These are phyloP conservation scores for Cyclotella distinguenda DNA, from an alignment of 108 stramenopile genomes.

Conservation along the genomic window DNA sequence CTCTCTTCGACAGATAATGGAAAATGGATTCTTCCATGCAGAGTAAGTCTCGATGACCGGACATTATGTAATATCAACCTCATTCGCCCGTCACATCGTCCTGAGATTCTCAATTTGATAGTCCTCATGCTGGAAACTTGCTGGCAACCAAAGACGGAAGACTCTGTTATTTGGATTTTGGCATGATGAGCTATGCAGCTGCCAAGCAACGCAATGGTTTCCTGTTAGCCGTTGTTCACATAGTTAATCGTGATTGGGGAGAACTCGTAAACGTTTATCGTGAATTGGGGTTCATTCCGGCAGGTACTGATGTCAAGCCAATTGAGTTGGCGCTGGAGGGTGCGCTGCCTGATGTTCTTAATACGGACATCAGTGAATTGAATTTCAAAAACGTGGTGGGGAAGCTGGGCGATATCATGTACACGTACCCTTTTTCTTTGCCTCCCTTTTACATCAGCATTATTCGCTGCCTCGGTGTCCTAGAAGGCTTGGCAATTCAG, in stretches of 20 bases:
- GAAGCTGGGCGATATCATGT: conserved; percentile 96
- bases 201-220: conserved; percentile 89
- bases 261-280: conserved; percentile 85
- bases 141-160: conserved; percentile 81
- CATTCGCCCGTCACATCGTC: too few relatives aligned
- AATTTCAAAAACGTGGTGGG: conserved; percentile 96
- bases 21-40: conserved; percentile 86
- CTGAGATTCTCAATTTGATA: too few relatives aligned
- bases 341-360: conserved; percentile 93
- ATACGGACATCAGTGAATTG: conserved; percentile 88
- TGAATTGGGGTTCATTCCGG: conserved; percentile 91
- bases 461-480: conserved; percentile 94
- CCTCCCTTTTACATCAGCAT: conserved; percentile 98
- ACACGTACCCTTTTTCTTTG: conserved; percentile 93
- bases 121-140: conserved; percentile 82
- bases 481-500: conserved; percentile 95
- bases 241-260: conserved; percentile 95
- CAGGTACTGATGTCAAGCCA: conserved; percentile 78
- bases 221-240: conserved; percentile 93
- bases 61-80: neutral
- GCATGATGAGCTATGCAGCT: conserved; percentile 94
- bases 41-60: conserved; percentile 6
- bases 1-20: conserved; percentile 89
- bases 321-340: conserved; percentile 88
- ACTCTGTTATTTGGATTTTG: conserved; percentile 94